A percentile compares a stretch with the other conserved stretches of the same genome.
These are phyloP conservation scores for Inonotus obliquus DNA, from an alignment of 1,284 basidiomycete species.

Conservation along the genomic window DNA sequence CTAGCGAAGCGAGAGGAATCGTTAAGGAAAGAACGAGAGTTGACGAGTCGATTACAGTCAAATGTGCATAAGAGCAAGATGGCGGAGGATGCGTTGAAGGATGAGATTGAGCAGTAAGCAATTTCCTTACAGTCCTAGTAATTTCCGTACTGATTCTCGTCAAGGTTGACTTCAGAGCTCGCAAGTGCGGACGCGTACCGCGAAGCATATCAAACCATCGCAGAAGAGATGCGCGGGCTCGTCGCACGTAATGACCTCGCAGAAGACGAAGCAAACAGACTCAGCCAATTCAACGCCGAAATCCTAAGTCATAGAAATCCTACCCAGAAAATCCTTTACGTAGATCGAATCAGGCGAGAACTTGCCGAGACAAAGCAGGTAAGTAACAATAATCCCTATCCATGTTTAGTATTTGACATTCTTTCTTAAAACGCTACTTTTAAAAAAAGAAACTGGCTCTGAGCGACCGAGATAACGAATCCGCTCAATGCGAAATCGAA, in stretches of 20 bases:
- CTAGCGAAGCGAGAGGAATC: constrained; percentile 26
- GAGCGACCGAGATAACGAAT: constrained; percentile 51
- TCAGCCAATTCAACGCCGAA: constrained; percentile 73
- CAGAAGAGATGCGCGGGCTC: constrained; percentile 57
- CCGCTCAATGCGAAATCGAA: constrained; percentile 40
- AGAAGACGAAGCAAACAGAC: constrained; percentile 60
- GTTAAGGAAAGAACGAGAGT: constrained; percentile 47
- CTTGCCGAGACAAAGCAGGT: constrained; percentile 70
- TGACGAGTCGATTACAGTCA: constrained; percentile 40
- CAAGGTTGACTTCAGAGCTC: constrained; percentile 53
- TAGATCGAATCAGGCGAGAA: constrained; percentile 66
- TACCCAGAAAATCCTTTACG: constrained; percentile 68
- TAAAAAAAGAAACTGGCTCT: constrained; percentile 57
- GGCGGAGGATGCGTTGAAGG: constrained; percentile 56
- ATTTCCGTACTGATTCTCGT: background rate
- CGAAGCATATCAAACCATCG: constrained; percentile 58
- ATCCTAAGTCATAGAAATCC: constrained; percentile 72
- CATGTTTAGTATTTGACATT: too few species aligned
- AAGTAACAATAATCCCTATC: constrained; percentile 19
- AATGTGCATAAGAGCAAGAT: constrained; percentile 50
- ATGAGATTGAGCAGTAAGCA: constrained; percentile 58
- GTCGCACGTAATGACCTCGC: constrained; percentile 67
- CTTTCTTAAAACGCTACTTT: too few species aligned
- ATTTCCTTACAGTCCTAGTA: constrained; percentile 18
- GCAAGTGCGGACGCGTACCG: constrained; percentile 56